Evolutionary conservation across 2,329 filamentous ascomycete species (phyloP), one percentile per base, ranked within the genome.

Genomic region (Coniochaeta ligniaria): DNA sequence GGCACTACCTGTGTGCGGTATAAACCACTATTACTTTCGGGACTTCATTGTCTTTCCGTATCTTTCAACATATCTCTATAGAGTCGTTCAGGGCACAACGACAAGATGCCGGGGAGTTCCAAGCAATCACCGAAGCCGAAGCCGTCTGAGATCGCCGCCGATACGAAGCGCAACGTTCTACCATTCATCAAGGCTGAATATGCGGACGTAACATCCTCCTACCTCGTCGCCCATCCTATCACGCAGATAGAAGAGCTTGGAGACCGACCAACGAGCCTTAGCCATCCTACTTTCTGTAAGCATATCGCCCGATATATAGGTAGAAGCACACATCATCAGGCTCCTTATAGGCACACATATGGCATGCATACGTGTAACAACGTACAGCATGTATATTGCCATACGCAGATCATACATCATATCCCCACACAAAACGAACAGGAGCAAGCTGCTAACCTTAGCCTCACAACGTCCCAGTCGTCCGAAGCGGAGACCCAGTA

Each of bases 151-250:
- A 84, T 92, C 59, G 89, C 89, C 60, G 83, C 85, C 28, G 88
- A 91, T 70, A 88, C 87, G n/a, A 90, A 90, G 73, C 82, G 80
- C 66, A 81, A 81, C 61, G 89, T 87, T 69, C 87, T 91, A 64
- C 88, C 88, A 17, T 76, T 82, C 63, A 84, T 91, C 66, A 82
- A 79, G 68, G 76, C 79, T 38, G 77, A 83, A 69, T 85, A 82
- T 73, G 78, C 77, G 78, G 38, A 41, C 38, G 38, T 41, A 17
- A 80, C 80, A 5, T 81, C 78, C 65, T 91, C 87, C 3, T 81
- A 83, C 66, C 77, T 88, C 47, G 83, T 84, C 70, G 71, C 78
- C 69, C 74, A 81, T 65, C 76, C 80, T 64, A 69, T 81, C 68
- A 69, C 74, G 68, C 77, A 82, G 71, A 75, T 83, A 63, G 69